Percentiles rank a stretch among this genome's conserved stretches.
Evolutionary conservation across 2,329 filamentous ascomycete species (phyloP).

Genomic region (Amylocarpus encephaloides): DNA sequence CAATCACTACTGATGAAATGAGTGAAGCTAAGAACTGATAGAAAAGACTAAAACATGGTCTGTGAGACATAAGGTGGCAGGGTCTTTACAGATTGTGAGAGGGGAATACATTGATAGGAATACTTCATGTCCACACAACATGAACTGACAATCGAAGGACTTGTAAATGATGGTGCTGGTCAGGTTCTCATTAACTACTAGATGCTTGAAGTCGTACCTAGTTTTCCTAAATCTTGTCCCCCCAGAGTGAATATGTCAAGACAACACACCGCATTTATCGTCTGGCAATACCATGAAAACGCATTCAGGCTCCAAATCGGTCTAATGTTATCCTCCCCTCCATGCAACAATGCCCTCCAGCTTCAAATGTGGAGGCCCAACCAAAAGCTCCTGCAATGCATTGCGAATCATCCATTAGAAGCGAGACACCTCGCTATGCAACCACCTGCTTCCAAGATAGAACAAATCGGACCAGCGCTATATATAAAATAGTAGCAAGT

Average conservation of each 20-base stretch:
- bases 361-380: background rate
- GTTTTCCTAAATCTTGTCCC: too few species aligned
- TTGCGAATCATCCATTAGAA: conserved; percentile 12
- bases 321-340: conserved; percentile 5
- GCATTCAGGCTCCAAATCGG: background rate
- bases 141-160: too few species aligned
- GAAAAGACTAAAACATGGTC: background rate
- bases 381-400: conserved; percentile 13
- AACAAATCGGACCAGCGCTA: background rate
- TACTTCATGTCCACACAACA: background rate
- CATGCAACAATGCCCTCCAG: conserved; percentile 2
- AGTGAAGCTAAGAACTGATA: background rate
- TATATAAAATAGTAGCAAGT: background rate
- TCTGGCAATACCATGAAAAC: background rate
- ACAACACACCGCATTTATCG: background rate
- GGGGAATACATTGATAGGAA: too few species aligned
- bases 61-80: background rate
- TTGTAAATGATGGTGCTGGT: too few species aligned
- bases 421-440: conserved; percentile 9
- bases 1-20: background rate
- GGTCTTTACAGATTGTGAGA: background rate
- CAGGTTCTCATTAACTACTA: too few species aligned
- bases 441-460: conserved; percentile 5
- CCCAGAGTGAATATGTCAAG: background rate
- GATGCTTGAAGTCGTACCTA: too few species aligned